Evolutionary conservation across 169 alveolate species (phyloP), one percentile per base, ranked within the genome.

Genomic region (Plasmodium yoelii): DNA sequence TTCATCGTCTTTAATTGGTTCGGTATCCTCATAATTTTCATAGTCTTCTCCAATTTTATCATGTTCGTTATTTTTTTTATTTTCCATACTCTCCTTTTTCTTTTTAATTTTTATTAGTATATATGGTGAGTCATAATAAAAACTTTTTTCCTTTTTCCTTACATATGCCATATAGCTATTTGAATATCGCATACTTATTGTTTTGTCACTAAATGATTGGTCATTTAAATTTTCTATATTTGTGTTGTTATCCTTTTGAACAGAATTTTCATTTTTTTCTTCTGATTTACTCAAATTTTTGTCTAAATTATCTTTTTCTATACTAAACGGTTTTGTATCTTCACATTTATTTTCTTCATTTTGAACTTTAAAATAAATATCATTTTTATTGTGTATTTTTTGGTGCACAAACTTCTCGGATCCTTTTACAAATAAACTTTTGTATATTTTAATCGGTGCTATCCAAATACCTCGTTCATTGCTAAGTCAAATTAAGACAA

Each of bases 111-210:
- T 80, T 34, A 80, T 47, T 24, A 67, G 28, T 51, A 80, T 80
- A 47, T 80, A 80, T 19, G 90, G 90, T 1, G 90, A 53, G 55
- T 80, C 71, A 19, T 80, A 80, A 12, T 80, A 80, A 80, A 80
- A 80, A 22, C 34, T 22, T 4, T 67, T 34, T 19, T 80, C 82
- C 51, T 46, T 80, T 60, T 53, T 28, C n/a, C 44, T 47, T 44
- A 18, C 9, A 60, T 67, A n/a, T 39, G 42, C 61, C 59, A 34
- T 15, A 22, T 67, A 65, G 4, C 39, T 34, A 24, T 8, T 56
- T 49, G 60, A 55, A 13, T 73, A 39, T 1, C 55, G 13, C 8
- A 39, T 19, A 7, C 18, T 39, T 15, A 9, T 15, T 18, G 9
- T 61, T 0, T 0, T 47, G 0, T 10, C 49, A 28, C 22, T 47